Conservation (phyloP, 139 green algal genomes). For the Chlamydomonas incerta region DNA sequence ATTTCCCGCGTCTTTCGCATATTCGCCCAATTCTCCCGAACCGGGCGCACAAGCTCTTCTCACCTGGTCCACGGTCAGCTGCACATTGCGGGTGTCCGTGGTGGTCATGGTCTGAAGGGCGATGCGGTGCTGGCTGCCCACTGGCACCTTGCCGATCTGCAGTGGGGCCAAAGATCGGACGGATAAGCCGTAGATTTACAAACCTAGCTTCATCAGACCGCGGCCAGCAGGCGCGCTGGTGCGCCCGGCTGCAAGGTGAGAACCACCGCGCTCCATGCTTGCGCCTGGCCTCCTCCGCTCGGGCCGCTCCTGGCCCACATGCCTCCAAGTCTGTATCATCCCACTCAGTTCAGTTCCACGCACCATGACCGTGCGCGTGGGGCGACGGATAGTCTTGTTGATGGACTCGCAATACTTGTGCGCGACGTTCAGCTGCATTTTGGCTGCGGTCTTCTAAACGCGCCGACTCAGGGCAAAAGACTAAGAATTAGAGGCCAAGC, state of each 20-base stretch:
- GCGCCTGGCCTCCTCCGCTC: too few relatives aligned
- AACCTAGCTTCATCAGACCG: neutral
- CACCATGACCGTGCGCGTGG: conserved; percentile 90
- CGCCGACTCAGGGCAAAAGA: neutral
- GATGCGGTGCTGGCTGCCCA: conserved; percentile 94
- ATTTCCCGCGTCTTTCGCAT: too few relatives aligned
- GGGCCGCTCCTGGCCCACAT: neutral
- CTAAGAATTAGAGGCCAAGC: too few relatives aligned
- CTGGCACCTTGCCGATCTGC: conserved; percentile 93
- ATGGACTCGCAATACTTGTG: conserved; percentile 91
- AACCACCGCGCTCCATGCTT: too few relatives aligned
- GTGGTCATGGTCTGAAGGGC: conserved; percentile 99
- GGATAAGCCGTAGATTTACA: neutral
- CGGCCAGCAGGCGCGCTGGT: neutral
- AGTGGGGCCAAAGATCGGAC: neutral
- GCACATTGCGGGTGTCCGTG: conserved; percentile 94
- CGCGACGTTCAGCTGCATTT: neutral
- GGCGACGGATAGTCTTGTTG: conserved; percentile 80
- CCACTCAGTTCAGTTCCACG: neutral
- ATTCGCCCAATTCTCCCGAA: too few relatives aligned
- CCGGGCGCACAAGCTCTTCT: neutral
- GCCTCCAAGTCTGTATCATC: neutral
- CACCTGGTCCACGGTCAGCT: conserved; percentile 94
- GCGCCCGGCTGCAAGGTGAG: too few relatives aligned
- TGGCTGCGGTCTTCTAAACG: neutral